Conservation (phyloP, 2,329 filamentous ascomycete species). For the Fusarium phyllophilum region DNA sequence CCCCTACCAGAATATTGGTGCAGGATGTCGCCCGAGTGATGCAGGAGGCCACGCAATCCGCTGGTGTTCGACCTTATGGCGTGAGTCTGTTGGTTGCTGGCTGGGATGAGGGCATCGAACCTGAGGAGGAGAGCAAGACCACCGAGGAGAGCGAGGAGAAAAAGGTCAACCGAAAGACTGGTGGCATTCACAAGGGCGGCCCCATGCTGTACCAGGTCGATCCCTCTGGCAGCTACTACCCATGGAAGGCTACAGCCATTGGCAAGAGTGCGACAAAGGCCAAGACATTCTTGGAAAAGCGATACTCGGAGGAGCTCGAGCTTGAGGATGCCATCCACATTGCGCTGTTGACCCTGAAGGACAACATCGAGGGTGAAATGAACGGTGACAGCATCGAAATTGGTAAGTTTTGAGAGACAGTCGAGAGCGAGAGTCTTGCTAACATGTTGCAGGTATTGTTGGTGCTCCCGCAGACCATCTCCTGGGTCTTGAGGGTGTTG, state of each 20-base stretch:
- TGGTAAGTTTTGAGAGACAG: slow-evolving; percentile 64
- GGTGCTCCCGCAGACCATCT: slow-evolving; percentile 93
- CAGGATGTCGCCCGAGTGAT: slow-evolving; percentile 98
- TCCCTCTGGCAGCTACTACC: slow-evolving; percentile 98
- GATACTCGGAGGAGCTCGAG: slow-evolving; percentile 97
- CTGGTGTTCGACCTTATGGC: slow-evolving; percentile 95
- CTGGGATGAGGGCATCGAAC: slow-evolving; percentile 97
- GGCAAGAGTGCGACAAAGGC: slow-evolving; percentile 98
- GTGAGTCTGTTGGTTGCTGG: slow-evolving; percentile 95
- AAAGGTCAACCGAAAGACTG: slow-evolving; percentile 85
- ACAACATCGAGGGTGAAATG: slow-evolving; percentile 99
- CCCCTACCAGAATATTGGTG: slow-evolving; percentile 98
- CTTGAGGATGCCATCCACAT: slow-evolving; percentile 99
- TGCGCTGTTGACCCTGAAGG: slow-evolving; percentile 94
- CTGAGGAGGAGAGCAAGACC: slow-evolving; percentile 73
- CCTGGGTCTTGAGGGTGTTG: slow-evolving; percentile 88
- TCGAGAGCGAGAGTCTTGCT: slow-evolving; percentile 12
- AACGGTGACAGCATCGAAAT: slow-evolving; percentile 99
- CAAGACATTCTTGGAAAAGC: slow-evolving; percentile 99
- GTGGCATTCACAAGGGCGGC: slow-evolving; percentile 93
- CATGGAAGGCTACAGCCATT: slow-evolving; percentile 99
- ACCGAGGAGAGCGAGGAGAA: slow-evolving; percentile 72
- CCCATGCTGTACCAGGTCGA: slow-evolving; percentile 99
- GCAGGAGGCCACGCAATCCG: slow-evolving; percentile 98
- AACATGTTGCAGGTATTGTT: slow-evolving; percentile 77